Evolutionary conservation across 257 asterid genomes (phyloP), one percentile per base, ranked within the genome.

Genomic region (Nicotiana undulata): DNA sequence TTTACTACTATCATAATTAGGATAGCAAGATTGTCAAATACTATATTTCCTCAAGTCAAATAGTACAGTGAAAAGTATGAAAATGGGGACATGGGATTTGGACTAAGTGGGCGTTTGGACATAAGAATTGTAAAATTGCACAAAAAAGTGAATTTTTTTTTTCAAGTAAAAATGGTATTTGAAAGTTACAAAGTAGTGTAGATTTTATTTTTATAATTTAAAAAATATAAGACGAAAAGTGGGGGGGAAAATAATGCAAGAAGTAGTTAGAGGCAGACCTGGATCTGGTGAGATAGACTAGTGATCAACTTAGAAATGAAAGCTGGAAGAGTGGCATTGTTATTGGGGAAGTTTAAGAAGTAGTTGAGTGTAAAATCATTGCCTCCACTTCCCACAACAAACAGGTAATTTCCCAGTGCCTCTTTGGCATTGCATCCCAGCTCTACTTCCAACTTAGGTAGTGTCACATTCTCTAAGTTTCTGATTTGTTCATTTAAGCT

Each of bases 371-470:
- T 79, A 63, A 89, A 94, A 84, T 94, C 98, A 81, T 94, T 94
- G 67, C 97, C 97, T n/a, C 97, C 97, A 32, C 82, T 87, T 58
- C 91, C 94, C 29, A 94, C 90, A 80, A 92, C 85, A 86, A 92
- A 94, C 75, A 94, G 32, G 82, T 68, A 94, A 20, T 91, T 5
- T 3, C 87, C 60, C 31, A 89, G 44, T 20, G 55, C 63, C 63
- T 55, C 52, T 10, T 63, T 51, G 26, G 12, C 53, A 26, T 61
- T 52, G 17, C 74, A 81, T 2, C 91, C 87, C 60, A 86, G 24
- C 81, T 90, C 90, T 65, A 16, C 3, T 92, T 81, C 85, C 85
- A 94, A 20, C 4, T 91, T 92, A 52, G 94, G 92, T 55, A 92
- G 8, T 0, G 88, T 92, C 81, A 88, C 92, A 4, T 61, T 29